Evolutionary conservation across 768 basidiomycete species (phyloP), one percentile per base, ranked within the genome.

Genomic region (Dentipellis sp.): DNA sequence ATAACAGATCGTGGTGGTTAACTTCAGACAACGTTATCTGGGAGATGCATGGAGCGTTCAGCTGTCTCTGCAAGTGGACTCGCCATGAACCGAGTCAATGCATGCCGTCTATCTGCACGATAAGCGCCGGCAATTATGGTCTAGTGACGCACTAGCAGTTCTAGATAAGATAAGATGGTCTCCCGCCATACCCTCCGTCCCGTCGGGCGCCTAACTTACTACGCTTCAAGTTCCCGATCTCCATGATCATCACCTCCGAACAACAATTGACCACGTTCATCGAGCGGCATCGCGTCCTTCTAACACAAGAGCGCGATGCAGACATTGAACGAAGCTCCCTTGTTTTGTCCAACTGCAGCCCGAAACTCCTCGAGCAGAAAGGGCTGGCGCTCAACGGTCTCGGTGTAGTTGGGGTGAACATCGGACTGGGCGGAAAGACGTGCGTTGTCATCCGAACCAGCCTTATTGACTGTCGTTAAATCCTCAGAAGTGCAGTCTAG

Each of bases 361-460:
- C 86, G 0, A 89, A 84, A 60, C 74, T 94, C 9, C 76, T 98
- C n/a, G 92, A 95, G 67, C 84, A 88, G 61, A 86, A 87, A 56
- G 94, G 94, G 3, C 74, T 98, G 10, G 85, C 91, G 0, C 68
- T 97, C 1, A 79, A 79, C 29, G 85, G 85, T 47, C 74, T 97
- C 4, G 83, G 88, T 1, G 72, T 91, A 1, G 76, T 80, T 1
- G 76, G 78, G 22, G 75, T 93, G n/a, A 83, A 79, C 52, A 78
- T 97, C 16, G 95, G 94, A 2, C 77, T 97, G 4, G 94, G 93
- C 23, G 94, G 94, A 23, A 94, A 94, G 74, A 94, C 84, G 93
- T 95, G 68, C 66, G 70, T 47, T 47, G 45, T 22, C 39, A 3
- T 29, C 29, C 6, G 29, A 3, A 29, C 34, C 11, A 4, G 36